Percentiles rank a stretch among this genome's conserved stretches.
Evolutionary conservation across 306 rosid genomes (phyloP).

Genomic region (Lagenaria siceraria): DNA sequence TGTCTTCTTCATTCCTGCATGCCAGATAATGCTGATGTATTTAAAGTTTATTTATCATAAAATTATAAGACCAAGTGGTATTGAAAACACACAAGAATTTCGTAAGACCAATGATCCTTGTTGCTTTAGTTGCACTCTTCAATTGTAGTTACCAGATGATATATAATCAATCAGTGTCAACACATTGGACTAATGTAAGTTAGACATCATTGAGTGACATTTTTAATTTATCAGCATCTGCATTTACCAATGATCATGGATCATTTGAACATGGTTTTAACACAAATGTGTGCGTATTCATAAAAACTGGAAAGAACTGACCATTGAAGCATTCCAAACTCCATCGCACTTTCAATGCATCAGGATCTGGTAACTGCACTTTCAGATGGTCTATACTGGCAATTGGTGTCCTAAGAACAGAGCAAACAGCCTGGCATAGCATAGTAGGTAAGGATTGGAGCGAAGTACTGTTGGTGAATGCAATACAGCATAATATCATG

Average conservation of each 20-base stretch:
- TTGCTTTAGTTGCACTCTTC: not conserved
- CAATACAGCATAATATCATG: not conserved
- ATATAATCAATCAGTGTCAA: not conserved
- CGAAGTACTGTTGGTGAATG: not conserved
- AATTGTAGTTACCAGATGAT: not conserved
- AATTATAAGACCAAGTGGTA: not conserved
- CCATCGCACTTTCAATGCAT: conserved; percentile 73
- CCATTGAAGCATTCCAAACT: conserved; percentile 70
- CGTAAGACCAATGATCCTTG: not conserved
- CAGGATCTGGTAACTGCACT: conserved; percentile 46
- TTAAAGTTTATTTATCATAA: not conserved
- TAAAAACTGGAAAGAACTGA: conserved; percentile 8
- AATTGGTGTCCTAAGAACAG: conserved; percentile 81
- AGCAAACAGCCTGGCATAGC: conserved; percentile 53
- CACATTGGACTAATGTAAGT: not conserved
- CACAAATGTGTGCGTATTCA: not conserved
- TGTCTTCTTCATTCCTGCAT: conserved; percentile 70
- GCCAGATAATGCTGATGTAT: not conserved
- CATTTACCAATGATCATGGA: not conserved
- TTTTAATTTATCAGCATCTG: not conserved
- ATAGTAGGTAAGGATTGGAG: conserved; percentile 12
- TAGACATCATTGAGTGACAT: not conserved
- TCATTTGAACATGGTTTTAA: not conserved
- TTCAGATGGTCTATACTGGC: conserved; percentile 60
- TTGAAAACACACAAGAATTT: not conserved